Conservation (phyloP, 2,329 filamentous ascomycete genomes). For the Venturia pyrina region DNA sequence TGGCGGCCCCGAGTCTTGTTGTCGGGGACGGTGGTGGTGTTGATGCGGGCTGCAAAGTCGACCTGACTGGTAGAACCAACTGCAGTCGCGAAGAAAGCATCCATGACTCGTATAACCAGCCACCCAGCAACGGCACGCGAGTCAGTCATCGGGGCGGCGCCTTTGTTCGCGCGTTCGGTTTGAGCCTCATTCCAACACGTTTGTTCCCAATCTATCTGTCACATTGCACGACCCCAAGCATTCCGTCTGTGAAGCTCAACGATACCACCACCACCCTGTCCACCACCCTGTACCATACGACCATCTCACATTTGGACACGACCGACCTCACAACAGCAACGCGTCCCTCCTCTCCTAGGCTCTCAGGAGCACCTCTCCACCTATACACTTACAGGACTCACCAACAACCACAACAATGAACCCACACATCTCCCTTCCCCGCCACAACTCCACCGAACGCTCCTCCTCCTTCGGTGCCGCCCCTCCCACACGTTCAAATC, state of each 20-base stretch:
- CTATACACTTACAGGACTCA: background rate
- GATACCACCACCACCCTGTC: background rate
- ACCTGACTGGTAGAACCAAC: no score
- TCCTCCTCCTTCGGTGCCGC: constrained; percentile 40
- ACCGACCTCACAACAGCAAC: background rate
- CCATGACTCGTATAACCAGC: no score
- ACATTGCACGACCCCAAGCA: background rate
- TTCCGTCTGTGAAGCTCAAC: background rate
- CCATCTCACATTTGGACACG: no score
- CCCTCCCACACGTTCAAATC: constrained; percentile 39
- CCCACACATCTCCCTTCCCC: constrained; percentile 49
- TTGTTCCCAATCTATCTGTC: background rate
- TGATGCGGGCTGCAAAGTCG: no score
- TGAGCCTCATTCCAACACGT: background rate
- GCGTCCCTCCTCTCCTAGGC: background rate
- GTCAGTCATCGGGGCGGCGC: no score
- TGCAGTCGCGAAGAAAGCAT: no score
- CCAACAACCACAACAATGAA: constrained; percentile 33
- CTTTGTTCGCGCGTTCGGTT: background rate
- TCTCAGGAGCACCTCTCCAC: background rate
- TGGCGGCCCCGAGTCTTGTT: background rate
- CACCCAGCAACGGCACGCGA: no score
- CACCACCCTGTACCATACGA: background rate
- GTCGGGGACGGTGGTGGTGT: background rate
- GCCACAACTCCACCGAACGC: constrained; percentile 45